Conservation (phyloP, 495 filamentous ascomycete species). For the Tuber calosporum region DNA sequence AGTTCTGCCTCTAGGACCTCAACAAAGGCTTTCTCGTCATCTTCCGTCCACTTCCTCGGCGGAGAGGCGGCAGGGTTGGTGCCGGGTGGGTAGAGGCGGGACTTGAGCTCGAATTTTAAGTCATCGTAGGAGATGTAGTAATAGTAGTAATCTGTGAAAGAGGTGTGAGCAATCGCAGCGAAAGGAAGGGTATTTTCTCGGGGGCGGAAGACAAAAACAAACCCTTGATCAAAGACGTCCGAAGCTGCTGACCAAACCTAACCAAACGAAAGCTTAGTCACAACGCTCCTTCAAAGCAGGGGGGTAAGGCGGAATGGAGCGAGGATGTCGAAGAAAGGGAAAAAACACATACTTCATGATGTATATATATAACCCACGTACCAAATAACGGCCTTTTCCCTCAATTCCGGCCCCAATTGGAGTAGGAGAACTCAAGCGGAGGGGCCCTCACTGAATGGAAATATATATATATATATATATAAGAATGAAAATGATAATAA, state of each 20-base stretch:
- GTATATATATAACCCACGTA: constrained; percentile 8
- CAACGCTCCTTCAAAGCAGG: constrained; percentile 11
- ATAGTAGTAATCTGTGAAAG: constrained; percentile 67
- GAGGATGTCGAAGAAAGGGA: not conserved
- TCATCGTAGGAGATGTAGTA: constrained; percentile 97
- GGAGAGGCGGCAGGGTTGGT: constrained; percentile 52
- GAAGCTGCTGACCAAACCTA: constrained; percentile 96
- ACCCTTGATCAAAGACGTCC: constrained; percentile 74
- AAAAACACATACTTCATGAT: constrained; percentile 36
- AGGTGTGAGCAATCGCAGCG: not conserved
- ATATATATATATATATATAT: too few species aligned
- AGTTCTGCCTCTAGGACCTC: constrained; percentile 78
- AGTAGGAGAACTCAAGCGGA: constrained; percentile 12
- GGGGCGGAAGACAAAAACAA: not conserved
- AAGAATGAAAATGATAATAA: constrained; percentile 5
- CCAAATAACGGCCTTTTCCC: constrained; percentile 12
- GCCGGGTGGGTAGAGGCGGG: constrained; percentile 46
- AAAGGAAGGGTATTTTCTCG: not conserved
- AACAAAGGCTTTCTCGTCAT: constrained; percentile 86
- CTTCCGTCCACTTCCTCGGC: constrained; percentile 73
- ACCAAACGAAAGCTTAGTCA: constrained; percentile 15
- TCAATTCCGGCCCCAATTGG: constrained; percentile 7
- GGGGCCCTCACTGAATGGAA: not conserved
- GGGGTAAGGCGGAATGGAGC: not conserved
- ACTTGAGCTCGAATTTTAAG: constrained; percentile 77